Conservation (phyloP, 805 yeast species). For the Diddensiella santjacobensis region DNA sequence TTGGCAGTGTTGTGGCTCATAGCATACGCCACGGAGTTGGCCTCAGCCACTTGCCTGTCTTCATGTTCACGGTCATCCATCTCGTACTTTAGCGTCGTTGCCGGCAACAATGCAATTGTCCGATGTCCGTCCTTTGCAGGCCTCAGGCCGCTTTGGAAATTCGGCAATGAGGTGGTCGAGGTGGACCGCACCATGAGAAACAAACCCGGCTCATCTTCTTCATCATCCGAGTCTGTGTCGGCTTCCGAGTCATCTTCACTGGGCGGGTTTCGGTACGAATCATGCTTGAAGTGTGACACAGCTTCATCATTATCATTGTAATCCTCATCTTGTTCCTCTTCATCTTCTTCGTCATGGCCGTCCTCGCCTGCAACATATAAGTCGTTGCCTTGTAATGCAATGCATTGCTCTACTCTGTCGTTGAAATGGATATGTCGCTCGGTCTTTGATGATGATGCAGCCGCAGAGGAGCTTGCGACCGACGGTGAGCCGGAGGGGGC, state of each 20-base stretch:
- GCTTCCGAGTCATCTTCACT: constrained; percentile 23
- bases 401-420: constrained; percentile 92
- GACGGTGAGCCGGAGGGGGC: constrained; percentile 3
- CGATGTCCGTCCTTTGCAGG: constrained; percentile 30
- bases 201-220: constrained; percentile 67
- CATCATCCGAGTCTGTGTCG: constrained; percentile 37
- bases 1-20: constrained; percentile 64
- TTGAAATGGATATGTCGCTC: constrained; percentile 82
- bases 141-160: constrained; percentile 6
- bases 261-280: constrained; percentile 26
- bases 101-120: constrained; percentile 77
- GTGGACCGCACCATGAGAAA: constrained; percentile 51
- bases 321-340: not conserved
- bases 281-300: constrained; percentile 27
- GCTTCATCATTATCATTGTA: constrained; percentile 12
- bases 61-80: constrained; percentile 59
- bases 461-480: not conserved
- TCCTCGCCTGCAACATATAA: constrained; percentile 17
- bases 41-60: constrained; percentile 34
- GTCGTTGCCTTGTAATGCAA: constrained; percentile 53
- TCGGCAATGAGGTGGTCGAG: constrained; percentile 30
- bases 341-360: constrained; percentile 18
- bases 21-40: constrained; percentile 40
- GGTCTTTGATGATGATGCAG: not conserved
- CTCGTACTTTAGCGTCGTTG: constrained; percentile 79